Conservation (phyloP, 805 yeast species). For the Debaryomyces maramus region DNA sequence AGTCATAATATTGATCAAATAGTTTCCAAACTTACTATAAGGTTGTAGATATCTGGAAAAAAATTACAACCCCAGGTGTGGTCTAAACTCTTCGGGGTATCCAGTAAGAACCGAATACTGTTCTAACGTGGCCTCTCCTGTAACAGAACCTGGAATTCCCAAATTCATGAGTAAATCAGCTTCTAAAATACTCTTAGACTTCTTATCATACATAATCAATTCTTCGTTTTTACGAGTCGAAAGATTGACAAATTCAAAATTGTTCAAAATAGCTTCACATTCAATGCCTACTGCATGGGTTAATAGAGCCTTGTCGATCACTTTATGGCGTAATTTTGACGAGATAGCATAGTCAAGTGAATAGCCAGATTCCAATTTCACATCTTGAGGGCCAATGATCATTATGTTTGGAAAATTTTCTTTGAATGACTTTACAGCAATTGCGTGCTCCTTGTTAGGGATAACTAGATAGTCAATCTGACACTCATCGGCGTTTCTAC, state of each 20-base stretch:
- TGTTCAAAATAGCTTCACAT: slow-evolving; percentile 32
- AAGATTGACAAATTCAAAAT: slow-evolving; percentile 49
- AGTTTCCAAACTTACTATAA: slow-evolving; percentile 35
- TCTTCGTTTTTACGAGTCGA: slow-evolving; percentile 55
- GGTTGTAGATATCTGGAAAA: slow-evolving; percentile 44
- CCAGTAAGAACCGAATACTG: slow-evolving; percentile 42
- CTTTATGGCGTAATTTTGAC: slow-evolving; percentile 27
- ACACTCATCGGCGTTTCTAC: slow-evolving; percentile 26
- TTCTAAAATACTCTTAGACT: slow-evolving; percentile 45
- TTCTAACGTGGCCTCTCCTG: slow-evolving; percentile 16
- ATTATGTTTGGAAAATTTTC: slow-evolving; percentile 44
- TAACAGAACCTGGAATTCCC: slow-evolving; percentile 23
- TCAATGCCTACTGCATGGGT: slow-evolving; percentile 23
- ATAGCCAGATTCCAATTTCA: slow-evolving; percentile 25
- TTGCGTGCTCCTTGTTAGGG: slow-evolving; percentile 59
- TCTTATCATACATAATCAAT: slow-evolving; percentile 44
- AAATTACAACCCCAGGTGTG: slow-evolving; percentile 47
- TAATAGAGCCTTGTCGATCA: slow-evolving; percentile 12
- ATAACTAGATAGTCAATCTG: slow-evolving; percentile 47
- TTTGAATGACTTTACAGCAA: slow-evolving; percentile 54
- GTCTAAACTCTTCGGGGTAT: slow-evolving; percentile 39
- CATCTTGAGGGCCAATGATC: slow-evolving; percentile 48
- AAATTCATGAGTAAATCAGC: slow-evolving; percentile 59
- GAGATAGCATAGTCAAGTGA: slow-evolving; percentile 40
- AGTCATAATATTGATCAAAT: slow-evolving; percentile 23